Evolutionary conservation across 495 filamentous ascomycete genomes (phyloP), one percentile per base, ranked within the genome.

Genomic region (Lentithecium fluviatile): DNA sequence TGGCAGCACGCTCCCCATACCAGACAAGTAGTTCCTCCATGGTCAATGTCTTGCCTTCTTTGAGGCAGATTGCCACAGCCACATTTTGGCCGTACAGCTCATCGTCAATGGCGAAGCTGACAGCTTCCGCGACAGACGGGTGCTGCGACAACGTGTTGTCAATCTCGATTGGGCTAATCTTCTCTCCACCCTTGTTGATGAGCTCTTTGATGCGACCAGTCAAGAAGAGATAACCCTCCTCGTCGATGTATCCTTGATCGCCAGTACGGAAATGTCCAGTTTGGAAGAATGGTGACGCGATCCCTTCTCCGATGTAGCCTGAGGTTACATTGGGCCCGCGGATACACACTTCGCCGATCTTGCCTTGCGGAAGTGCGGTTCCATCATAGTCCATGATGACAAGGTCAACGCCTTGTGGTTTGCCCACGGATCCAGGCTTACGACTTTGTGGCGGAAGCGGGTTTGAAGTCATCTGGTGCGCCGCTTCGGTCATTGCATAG

Each of bases 161-260:
- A 12, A 78, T 66, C 55, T 78, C 75, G 20, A 78, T 73, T 2
- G 75, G 75, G 49, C 82, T 85, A 62, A 92, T 90, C 73, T 91
- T 91, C 71, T 92, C 88, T 10, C 88, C 88, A 34, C 86, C 88
- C 71, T 89, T 88, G 72, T 91, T 90, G 73, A 92, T 91, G 23
- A 92, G 76, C 71, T 92, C 88, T 78, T 92, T 92, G 72, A 90
- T 90, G 23, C 88, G 79, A 6, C 88, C 88, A 2, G 88, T 91
- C 66, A 91, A 87, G 58, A 87, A 79, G 15, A 92, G 74, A 56
- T 90, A 91, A 17, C 87, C 87, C 55, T 90, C 84, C 7, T 52
- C 46, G 66, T 82, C 80, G 15, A 82, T 56, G 34, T 72, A 71
- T 5, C 78, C 79, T 25, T 77, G 67, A 60, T 82, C 79, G 25